Evolutionary conservation across 352 stramenopile genomes (phyloP), one percentile per base, ranked within the genome.

Genomic region (Globisporangium recalcitrans): DNA sequence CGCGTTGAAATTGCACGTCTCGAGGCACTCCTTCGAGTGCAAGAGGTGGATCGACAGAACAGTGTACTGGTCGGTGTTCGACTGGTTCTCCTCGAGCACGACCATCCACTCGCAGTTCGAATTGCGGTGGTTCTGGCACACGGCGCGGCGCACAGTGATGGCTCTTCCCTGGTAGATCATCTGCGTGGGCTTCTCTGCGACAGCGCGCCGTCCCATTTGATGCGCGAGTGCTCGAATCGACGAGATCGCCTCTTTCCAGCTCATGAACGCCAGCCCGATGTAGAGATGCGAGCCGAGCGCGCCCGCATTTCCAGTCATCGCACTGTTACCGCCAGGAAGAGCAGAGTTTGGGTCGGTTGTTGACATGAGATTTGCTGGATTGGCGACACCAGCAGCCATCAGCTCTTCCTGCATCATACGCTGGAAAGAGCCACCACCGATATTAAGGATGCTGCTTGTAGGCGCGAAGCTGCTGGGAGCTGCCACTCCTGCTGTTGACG

Each of bases 81-180:
- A 56, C 3, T 49, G 44, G 19, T 72, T 72, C 57, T 88, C 75
- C 31, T 88, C 77, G 24, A 90, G 64, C 63, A 82, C 65, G 14
- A 90, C 65, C 63, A 75, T 80, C 81, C 79, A 88, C 51, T 70
- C 68, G 48, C 81, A 90, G 56, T 88, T 85, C 6, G 79, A 88
- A 58, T 88, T 90, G 56, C 79, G 77, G 58, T 88, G 69, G 69
- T 90, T 90, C 58, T 90, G 79, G 66, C 81, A 90, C 64, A 88
- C 54, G 11, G 85, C 69, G 14, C 75, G 75, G 4, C 77, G 77
- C 54, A 77, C 79, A 21, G 78, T 70, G 31, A 87, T 75, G 38
- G 47, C 69, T 24, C 75, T 72, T 34, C 73, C 74, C n/a, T 77
- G 52, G 54, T 75, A 74, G 26, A 70, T 62, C 69, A 82, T 80